Evolutionary conservation across 768 basidiomycete genomes (phyloP).

Genomic region (Dioszegia hungarica): DNA sequence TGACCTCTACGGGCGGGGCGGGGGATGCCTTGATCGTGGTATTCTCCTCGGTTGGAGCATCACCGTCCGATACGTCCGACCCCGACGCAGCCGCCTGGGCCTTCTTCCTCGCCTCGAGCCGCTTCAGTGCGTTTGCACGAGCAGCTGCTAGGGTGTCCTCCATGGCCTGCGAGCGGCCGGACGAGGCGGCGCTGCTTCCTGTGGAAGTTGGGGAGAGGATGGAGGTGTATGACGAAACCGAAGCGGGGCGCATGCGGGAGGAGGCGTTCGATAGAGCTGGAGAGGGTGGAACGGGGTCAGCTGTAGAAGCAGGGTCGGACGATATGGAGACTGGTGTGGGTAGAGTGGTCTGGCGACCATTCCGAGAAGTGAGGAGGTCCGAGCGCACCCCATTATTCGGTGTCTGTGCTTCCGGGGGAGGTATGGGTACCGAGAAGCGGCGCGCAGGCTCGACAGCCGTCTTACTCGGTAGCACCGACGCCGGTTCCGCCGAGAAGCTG

Average conservation of each 20-base stretch:
- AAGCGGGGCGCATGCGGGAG: conserved; percentile 17
- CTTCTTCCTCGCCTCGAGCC: conserved; percentile 34
- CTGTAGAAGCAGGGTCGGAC: background rate
- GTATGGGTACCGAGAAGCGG: background rate
- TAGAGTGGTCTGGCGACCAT: background rate
- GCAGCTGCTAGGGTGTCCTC: conserved; percentile 40
- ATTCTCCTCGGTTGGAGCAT: background rate
- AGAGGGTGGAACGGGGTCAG: background rate
- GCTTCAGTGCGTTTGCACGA: conserved; percentile 35
- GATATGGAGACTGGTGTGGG: background rate
- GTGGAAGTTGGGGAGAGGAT: conserved; percentile 30
- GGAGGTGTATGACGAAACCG: conserved; percentile 21
- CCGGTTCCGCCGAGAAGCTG: background rate
- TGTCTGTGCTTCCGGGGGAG: background rate
- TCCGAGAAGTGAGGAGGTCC: background rate
- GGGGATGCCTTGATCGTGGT: conserved; percentile 4
- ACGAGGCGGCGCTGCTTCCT: conserved; percentile 22
- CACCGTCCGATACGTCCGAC: background rate
- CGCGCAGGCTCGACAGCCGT: no score
- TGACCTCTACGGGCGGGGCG: background rate
- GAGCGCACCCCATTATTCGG: background rate
- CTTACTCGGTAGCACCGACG: background rate
- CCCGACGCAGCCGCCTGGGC: conserved; percentile 17
- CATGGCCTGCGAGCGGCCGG: conserved; percentile 19
- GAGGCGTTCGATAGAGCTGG: background rate